phyloP scores from a whole-genome alignment of 2,329 filamentous ascomycete genomes.

The Pseudogymnoascus sp. region DNA sequence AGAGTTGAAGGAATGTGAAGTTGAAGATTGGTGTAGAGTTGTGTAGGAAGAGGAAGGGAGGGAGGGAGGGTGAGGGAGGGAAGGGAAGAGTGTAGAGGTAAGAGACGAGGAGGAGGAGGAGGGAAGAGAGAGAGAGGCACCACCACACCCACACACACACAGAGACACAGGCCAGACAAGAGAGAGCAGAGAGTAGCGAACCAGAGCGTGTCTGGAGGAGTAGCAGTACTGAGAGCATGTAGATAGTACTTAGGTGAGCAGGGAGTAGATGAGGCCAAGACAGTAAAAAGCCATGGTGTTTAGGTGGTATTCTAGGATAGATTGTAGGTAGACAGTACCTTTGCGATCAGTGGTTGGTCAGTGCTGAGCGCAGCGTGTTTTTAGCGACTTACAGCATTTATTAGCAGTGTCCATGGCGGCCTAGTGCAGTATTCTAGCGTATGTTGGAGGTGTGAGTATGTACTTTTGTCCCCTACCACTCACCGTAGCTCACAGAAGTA shows the following conservation, averaged over 20 bases:
- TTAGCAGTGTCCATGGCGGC: too few species aligned
- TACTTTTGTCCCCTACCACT: neutral
- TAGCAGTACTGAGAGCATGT: neutral
- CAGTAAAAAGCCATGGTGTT: neutral
- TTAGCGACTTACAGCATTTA: neutral
- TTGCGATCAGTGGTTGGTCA: neutral
- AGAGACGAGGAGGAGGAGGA: neutral
- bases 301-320: neutral
- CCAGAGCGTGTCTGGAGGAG: neutral
- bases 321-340: neutral
- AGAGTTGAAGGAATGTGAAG: neutral
- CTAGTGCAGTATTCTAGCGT: too few species aligned
- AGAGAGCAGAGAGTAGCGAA: neutral
- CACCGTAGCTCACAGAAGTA: too few species aligned
- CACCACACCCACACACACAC: too few species aligned
- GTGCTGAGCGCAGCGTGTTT: neutral
- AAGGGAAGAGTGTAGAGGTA: neutral
- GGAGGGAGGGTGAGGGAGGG: conserved; percentile 4
- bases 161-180: neutral
- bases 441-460: neutral
- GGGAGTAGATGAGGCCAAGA: neutral
- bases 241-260: neutral
- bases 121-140: neutral
- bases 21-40: conserved; percentile 6
- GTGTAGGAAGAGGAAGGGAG: neutral